A percentile compares a stretch with the other conserved stretches of the same genome.
These are phyloP conservation scores for Lodderomyces orthopsilosis DNA, from an alignment of 1,139 yeast genomes.

Conservation along the genomic window DNA sequence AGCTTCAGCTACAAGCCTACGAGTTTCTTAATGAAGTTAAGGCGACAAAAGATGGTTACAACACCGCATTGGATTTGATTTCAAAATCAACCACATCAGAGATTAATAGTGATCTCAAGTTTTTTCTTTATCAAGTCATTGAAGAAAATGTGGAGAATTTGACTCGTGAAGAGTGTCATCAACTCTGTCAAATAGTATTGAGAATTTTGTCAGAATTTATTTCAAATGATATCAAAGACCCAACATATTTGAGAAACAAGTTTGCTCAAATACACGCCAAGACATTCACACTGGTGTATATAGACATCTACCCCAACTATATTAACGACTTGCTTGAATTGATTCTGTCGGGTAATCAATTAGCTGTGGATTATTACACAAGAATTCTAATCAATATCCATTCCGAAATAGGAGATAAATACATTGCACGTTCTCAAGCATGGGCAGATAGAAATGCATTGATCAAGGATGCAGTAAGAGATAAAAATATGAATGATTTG, in stretches of 20 bases:
- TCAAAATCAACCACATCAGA: conserved; percentile 12
- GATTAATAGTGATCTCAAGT: conserved; percentile 56
- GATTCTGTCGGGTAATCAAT: conserved; percentile 17
- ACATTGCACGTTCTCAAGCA: conserved; percentile 65
- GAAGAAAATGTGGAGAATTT: conserved; percentile 60
- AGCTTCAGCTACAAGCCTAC: conserved; percentile 78
- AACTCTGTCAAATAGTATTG: conserved; percentile 42
- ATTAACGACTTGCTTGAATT: conserved; percentile 55
- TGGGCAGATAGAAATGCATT: conserved; percentile 63
- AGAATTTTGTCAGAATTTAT: conserved; percentile 34
- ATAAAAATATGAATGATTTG: conserved; percentile 67
- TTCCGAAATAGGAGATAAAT: conserved; percentile 89
- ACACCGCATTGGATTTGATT: conserved; percentile 61
- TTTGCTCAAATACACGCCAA: conserved; percentile 71
- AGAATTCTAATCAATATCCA: conserved; percentile 76
- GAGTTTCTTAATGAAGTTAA: conserved; percentile 76
- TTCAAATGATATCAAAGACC: conserved; percentile 41
- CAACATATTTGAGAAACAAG: conserved; percentile 71
- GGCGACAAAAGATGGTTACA: conserved; percentile 75
- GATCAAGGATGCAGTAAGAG: conserved; percentile 80
- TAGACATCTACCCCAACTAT: conserved; percentile 60
- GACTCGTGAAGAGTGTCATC: conserved; percentile 41
- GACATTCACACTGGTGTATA: conserved; percentile 66
- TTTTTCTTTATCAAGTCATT: conserved; percentile 80
- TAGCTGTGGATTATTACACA: conserved; percentile 73